Evolutionary conservation across 108 stramenopile genomes (phyloP).

Genomic region (Aurantiochytrium sp.): DNA sequence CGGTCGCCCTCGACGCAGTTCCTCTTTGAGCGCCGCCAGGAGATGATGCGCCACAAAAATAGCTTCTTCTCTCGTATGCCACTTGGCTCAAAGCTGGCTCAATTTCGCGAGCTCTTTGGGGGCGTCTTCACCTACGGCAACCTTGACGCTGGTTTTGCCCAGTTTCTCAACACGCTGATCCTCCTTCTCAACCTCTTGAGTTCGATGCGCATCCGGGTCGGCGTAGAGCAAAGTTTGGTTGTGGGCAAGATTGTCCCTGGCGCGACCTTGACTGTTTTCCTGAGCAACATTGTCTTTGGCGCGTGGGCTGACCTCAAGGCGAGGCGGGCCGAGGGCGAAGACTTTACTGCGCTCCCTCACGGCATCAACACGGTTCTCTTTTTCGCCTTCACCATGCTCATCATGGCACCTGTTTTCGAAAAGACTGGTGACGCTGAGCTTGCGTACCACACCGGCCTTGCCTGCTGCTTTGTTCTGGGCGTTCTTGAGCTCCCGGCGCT

Average conservation of each 20-base stretch:
- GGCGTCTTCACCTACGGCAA: not conserved
- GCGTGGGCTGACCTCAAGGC: slow-evolving; percentile 3
- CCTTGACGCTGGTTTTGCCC: not conserved
- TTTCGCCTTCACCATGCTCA: slow-evolving; percentile 16
- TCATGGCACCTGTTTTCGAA: slow-evolving; percentile 1
- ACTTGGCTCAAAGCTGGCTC: not conserved
- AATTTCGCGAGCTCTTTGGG: not conserved
- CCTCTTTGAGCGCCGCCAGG: not conserved
- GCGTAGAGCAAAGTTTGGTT: not conserved
- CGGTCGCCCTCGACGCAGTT: slow-evolving; percentile 9
- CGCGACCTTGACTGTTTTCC: not conserved
- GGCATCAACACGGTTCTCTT: not conserved
- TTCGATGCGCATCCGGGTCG: not conserved
- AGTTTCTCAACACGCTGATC: slow-evolving; percentile 12
- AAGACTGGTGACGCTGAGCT: slow-evolving; percentile 6
- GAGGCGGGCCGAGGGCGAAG: not conserved
- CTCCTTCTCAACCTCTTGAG: not conserved
- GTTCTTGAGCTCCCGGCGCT: not conserved
- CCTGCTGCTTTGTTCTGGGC: slow-evolving; percentile 5
- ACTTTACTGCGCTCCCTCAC: slow-evolving; percentile 8
- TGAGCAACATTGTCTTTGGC: slow-evolving; percentile 4
- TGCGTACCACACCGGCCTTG: not conserved
- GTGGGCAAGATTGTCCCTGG: not conserved
- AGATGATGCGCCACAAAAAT: not conserved
- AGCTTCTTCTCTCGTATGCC: not conserved